Evolutionary conservation across 768 basidiomycete species (phyloP).

Genomic region (Zangia roseola): DNA sequence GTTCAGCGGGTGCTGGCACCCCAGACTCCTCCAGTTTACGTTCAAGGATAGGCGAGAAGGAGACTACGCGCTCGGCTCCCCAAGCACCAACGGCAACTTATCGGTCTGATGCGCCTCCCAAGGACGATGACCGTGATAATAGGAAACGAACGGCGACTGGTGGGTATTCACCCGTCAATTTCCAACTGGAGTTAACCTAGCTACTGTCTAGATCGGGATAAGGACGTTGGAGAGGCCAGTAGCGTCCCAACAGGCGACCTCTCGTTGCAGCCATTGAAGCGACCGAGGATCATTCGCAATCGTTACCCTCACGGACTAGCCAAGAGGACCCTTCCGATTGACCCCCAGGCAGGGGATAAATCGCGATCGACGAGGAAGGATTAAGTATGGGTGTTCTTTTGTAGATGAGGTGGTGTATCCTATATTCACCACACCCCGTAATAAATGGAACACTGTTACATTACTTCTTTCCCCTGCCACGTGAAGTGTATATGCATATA

Average conservation of each 20-base stretch:
- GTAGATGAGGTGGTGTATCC: conserved; percentile 10
- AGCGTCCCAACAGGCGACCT: conserved; percentile 38
- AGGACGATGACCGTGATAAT: conserved; percentile 65
- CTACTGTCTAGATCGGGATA: conserved; percentile 56
- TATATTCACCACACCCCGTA: conserved; percentile 5
- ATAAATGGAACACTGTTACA: conserved; percentile 13
- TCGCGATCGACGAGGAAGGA: conserved; percentile 54
- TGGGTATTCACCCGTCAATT: conserved; percentile 32
- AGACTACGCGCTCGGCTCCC: conserved; percentile 40
- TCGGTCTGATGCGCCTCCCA: conserved; percentile 42
- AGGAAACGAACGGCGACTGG: conserved; percentile 72
- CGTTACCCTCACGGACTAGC: conserved; percentile 53
- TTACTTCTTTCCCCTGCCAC: conserved; percentile 12
- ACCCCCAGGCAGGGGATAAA: conserved; percentile 60
- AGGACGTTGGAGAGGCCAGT: conserved; percentile 44
- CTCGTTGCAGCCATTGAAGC: conserved; percentile 49
- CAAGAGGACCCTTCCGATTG: conserved; percentile 60
- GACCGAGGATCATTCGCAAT: conserved; percentile 56
- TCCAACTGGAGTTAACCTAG: conserved; percentile 4
- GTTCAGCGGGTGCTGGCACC: conserved; percentile 17
- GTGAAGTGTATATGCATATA: conserved; percentile 13
- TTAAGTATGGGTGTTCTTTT: conserved; percentile 22
- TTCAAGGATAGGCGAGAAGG: conserved; percentile 64
- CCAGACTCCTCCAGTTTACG: conserved; percentile 41
- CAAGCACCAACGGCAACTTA: conserved; percentile 43